These are phyloP conservation scores for Penicillium arizonense DNA, from an alignment of 495 filamentous ascomycete species.

Conservation along the genomic window DNA sequence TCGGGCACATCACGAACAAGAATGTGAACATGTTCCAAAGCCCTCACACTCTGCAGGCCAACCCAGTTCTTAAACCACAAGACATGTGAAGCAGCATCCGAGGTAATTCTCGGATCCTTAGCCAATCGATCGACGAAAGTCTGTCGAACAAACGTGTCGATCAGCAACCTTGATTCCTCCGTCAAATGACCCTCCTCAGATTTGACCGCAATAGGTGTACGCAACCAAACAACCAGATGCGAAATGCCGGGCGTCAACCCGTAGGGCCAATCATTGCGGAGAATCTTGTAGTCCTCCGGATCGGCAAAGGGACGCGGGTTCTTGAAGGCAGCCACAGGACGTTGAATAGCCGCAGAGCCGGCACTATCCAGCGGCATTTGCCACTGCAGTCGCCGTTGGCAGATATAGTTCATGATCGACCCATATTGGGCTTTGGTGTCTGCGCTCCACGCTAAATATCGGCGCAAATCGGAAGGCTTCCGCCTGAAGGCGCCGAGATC, in stretches of 20 bases:
- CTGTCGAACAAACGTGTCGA: conserved; percentile 64
- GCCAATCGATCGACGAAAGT: conserved; percentile 63
- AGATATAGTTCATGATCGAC: conserved; percentile 72
- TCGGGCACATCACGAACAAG: conserved; percentile 62
- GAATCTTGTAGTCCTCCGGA: conserved; percentile 68
- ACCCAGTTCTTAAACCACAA: conserved; percentile 96
- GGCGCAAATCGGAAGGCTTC: conserved; percentile 76
- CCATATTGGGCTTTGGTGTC: conserved; percentile 71
- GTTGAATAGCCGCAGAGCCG: conserved; percentile 7
- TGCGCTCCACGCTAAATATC: conserved; percentile 78
- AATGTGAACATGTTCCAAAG: conserved; percentile 76
- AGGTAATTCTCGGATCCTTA: conserved; percentile 28
- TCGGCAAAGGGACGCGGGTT: conserved; percentile 64
- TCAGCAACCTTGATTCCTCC: conserved; percentile 55
- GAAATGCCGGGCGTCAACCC: conserved; percentile 65
- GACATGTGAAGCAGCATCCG: conserved; percentile 54
- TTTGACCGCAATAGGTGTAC: conserved; percentile 50
- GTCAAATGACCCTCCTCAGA: conserved; percentile 69
- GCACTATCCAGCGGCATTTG: conserved; percentile 24
- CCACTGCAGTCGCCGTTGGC: conserved; percentile 74
- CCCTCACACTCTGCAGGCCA: conserved; percentile 80
- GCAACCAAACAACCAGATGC: conserved; percentile 61
- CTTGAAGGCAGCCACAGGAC: conserved; percentile 30
- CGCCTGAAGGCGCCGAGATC: conserved; percentile 75
- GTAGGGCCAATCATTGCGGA: conserved; percentile 93